Percentiles rank a stretch among this genome's conserved stretches.
Conservation (phyloP, 495 filamentous ascomycete genomes). For the Elaphomyces granulatus region DNA sequence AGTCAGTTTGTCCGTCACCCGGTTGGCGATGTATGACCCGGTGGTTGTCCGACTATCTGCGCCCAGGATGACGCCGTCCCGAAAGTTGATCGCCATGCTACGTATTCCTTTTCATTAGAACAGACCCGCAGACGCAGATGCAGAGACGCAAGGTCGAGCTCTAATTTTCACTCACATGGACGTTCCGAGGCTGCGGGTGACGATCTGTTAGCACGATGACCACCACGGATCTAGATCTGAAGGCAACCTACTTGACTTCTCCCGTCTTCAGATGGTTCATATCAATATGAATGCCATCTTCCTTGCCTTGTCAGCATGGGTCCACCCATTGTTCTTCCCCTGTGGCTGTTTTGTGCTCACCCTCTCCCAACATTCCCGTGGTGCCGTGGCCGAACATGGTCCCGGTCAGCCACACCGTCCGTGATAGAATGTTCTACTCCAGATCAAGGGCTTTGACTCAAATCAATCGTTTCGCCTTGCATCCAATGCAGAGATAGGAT, state of each 20-base stretch:
- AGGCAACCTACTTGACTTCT: constrained; percentile 83
- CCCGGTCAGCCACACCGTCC: too few relatives aligned
- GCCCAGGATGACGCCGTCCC: constrained; percentile 89
- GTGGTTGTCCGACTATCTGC: constrained; percentile 98
- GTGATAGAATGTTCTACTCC: too few relatives aligned
- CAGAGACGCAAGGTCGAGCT: not conserved
- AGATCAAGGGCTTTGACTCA: too few relatives aligned
- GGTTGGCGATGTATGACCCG: constrained; percentile 95
- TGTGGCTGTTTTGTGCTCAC: constrained; percentile 29
- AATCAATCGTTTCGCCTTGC: too few relatives aligned
- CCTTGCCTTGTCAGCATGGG: constrained; percentile 8
- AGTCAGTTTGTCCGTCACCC: constrained; percentile 98
- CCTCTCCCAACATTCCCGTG: constrained; percentile 59
- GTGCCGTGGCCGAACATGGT: constrained; percentile 37
- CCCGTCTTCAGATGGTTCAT: constrained; percentile 92
- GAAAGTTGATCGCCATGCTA: constrained; percentile 79
- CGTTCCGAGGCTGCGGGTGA: constrained; percentile 81
- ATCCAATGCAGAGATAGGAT: too few relatives aligned
- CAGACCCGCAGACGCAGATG: not conserved
- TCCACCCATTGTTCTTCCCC: constrained; percentile 12
- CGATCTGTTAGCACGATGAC: too few relatives aligned
- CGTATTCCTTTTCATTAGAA: constrained; percentile 5
- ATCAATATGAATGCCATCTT: constrained; percentile 97
- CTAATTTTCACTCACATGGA: too few relatives aligned
- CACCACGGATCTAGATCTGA: too few relatives aligned